Evolutionary conservation across 306 rosid genomes (phyloP).

Genomic region (Prunus mongolica): DNA sequence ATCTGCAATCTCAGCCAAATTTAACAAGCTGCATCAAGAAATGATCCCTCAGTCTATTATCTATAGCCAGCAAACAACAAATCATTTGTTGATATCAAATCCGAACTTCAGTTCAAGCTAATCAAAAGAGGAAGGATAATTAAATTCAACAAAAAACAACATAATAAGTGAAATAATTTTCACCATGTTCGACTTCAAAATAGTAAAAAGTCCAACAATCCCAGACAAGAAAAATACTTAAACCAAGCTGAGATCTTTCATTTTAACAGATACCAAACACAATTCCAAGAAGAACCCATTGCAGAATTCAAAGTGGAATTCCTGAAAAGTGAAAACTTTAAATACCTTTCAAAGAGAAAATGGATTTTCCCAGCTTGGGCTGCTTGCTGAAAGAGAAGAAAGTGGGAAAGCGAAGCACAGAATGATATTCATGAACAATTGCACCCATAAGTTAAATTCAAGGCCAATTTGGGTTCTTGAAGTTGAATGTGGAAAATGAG

Average conservation of each 20-base stretch:
- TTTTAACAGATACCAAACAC: not conserved
- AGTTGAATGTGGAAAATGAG: not conserved
- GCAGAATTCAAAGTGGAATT: not conserved
- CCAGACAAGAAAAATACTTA: not conserved
- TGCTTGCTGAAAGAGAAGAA: slow-evolving; percentile 25
- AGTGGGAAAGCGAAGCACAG: slow-evolving; percentile 30
- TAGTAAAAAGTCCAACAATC: too few species aligned
- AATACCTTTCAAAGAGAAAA: slow-evolving; percentile 37
- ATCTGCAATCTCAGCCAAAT: slow-evolving; percentile 67
- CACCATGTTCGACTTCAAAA: not conserved
- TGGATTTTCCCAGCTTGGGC: slow-evolving; percentile 32
- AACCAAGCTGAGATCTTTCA: not conserved
- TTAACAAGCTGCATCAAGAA: slow-evolving; percentile 67
- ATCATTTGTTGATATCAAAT: not conserved
- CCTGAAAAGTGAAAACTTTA: not conserved
- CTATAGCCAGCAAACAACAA: slow-evolving; percentile 15
- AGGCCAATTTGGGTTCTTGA: slow-evolving; percentile 11
- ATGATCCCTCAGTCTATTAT: slow-evolving; percentile 34
- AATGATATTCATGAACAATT: slow-evolving; percentile 17
- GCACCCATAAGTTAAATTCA: slow-evolving; percentile 32
- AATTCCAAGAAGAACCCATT: not conserved
- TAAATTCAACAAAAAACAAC: not conserved
- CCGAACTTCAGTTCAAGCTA: not conserved
- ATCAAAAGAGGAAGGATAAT: not conserved
- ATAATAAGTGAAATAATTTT: not conserved